Base-by-base conservation (phyloP, 257 asterid species). In the Salvia splendens region DNA sequence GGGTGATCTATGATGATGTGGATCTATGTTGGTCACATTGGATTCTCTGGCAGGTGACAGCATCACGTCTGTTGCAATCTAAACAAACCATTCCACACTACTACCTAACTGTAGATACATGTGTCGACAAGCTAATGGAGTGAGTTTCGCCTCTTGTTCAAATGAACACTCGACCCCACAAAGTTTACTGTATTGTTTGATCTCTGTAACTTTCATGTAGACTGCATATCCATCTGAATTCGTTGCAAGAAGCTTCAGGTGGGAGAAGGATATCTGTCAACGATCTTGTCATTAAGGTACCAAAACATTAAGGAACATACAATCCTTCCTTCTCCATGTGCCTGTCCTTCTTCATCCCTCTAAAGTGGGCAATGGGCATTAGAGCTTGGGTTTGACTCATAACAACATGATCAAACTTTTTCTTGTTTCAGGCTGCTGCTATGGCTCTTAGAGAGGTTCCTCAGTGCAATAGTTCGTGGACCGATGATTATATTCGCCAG, bases 51-150 rank as follows among this genome's bases (percentile, higher is more conserved):
- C 89, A 90, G 95, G 91, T 90, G 72, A 90, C 96, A 35, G 95
- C 96, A 70, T 84, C 92, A 11, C 84, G 96, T 70, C 82, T 93
- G 66, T 68, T 90, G 88, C 87, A 83, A 59, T 90, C 97, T 24
- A 93, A 90, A 68, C 97, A 93, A 75, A 90, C 96, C 69, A 94
- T 94, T 73, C 99, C 99, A 0, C 99, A 94, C 81, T 94, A 94
- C 75, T 94, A 94, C 83, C 78, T 94, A 57, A 85, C 91, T 35
- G 96, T 91, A 56, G 97, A 94, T 82, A 77, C 97, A 74, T 83
- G 99, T 47, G 95, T 94, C 2, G 97, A 94, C 88, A 86, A 91
- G 84, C 96, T 94, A 54, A 77, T 88, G 83, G 97, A 86, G 99
- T 91, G 87, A 85, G 99, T 77, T 12, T 48, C 40, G 17, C 46